Conservation (phyloP, 2,329 filamentous ascomycete genomes). For the Arthrobotrys musiformis region DNA sequence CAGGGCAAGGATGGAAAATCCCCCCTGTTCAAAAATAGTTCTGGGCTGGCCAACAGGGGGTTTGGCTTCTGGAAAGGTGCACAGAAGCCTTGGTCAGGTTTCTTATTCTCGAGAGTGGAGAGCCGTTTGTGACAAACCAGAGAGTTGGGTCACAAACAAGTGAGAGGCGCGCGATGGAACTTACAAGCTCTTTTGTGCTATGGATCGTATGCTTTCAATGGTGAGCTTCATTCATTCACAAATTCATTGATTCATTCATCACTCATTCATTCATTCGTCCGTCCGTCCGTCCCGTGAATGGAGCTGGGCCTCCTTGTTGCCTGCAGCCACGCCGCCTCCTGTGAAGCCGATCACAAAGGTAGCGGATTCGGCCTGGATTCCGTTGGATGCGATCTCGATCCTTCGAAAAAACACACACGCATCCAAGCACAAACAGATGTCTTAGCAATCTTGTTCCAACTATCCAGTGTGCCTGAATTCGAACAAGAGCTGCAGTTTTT, state of each 20-base stretch:
- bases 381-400: constrained; percentile 33
- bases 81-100: constrained; percentile 44
- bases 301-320: constrained; percentile 36
- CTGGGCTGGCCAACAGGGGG: constrained; percentile 35
- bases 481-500: constrained; percentile 20
- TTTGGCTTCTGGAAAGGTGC: constrained; percentile 42
- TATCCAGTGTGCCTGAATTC: constrained; percentile 40
- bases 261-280: background rate
- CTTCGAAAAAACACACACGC: background rate
- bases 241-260: background rate
- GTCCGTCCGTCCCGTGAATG: constrained; percentile 4
- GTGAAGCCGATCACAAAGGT: constrained; percentile 25
- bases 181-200: no score
- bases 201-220: constrained; percentile 1
- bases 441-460: constrained; percentile 39
- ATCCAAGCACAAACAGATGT: constrained; percentile 28
- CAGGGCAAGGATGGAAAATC: constrained; percentile 35
- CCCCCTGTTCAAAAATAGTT: constrained; percentile 47
- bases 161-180: constrained; percentile 18
- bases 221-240: constrained; percentile 20
- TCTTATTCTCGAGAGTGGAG: constrained; percentile 9
- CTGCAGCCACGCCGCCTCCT: constrained; percentile 38
- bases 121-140: constrained; percentile 17
- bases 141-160: background rate
- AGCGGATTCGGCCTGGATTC: constrained; percentile 36